Percentiles rank a stretch among this genome's conserved stretches.
Conservation (phyloP, 1,284 basidiomycete species). For the Apiotrichum sp. region DNA sequence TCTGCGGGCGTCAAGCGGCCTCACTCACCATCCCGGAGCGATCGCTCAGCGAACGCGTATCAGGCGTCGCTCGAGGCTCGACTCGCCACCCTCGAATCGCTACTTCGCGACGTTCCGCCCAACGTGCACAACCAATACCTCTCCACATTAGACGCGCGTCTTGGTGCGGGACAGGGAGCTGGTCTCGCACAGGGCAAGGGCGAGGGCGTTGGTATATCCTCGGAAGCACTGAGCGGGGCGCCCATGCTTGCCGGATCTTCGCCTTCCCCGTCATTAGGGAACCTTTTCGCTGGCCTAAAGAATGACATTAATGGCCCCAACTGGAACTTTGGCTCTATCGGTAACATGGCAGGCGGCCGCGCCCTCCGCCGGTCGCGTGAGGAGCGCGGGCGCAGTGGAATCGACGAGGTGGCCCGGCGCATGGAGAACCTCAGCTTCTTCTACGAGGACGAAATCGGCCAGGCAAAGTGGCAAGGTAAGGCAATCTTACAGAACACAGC, state of each 20-base stretch:
- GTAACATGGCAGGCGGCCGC: constrained; percentile 14
- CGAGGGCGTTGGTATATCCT: constrained; percentile 33
- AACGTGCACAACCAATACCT: constrained; percentile 47
- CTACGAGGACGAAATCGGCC: constrained; percentile 49
- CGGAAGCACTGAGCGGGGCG: constrained; percentile 31
- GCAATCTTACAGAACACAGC: neutral
- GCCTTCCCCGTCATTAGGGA: neutral
- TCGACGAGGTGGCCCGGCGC: constrained; percentile 36
- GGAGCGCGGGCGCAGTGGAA: constrained; percentile 18
- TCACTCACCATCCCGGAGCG: constrained; percentile 21
- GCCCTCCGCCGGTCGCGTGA: constrained; percentile 3
- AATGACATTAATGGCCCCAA: neutral
- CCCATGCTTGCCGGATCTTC: neutral
- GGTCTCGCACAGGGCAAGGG: constrained; percentile 39
- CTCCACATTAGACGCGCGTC: constrained; percentile 40
- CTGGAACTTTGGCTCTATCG: neutral
- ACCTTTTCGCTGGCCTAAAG: constrained; percentile 9
- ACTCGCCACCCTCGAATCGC: constrained; percentile 44
- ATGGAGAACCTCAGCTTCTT: constrained; percentile 47
- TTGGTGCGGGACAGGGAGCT: constrained; percentile 39
- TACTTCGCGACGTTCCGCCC: constrained; percentile 46
- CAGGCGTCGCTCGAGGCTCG: constrained; percentile 44
- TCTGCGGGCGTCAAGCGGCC: constrained; percentile 27
- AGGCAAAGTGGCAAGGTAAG: constrained; percentile 49
- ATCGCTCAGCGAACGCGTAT: constrained; percentile 5